Evolutionary conservation across 2,329 filamentous ascomycete genomes (phyloP).

Genomic region (Fusarium vanettenii): DNA sequence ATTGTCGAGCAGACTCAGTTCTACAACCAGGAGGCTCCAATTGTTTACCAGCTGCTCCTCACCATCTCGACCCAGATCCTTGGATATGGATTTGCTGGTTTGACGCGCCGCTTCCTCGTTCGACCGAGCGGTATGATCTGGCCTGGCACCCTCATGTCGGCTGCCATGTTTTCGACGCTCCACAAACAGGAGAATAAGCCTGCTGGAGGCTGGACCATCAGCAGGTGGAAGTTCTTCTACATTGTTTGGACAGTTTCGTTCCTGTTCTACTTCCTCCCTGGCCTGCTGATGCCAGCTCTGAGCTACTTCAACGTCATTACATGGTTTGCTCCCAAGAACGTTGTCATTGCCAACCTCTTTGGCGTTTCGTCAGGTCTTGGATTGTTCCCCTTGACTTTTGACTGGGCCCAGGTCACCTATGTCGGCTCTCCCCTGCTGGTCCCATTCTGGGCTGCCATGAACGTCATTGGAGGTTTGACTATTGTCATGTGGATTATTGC

Average conservation of each 20-base stretch:
- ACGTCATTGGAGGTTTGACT: constrained; percentile 83
- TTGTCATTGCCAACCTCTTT: constrained; percentile 88
- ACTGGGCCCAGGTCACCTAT: constrained; percentile 91
- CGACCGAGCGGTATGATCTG: constrained; percentile 91
- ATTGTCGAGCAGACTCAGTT: constrained; percentile 92
- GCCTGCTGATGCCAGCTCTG: constrained; percentile 83
- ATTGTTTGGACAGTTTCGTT: constrained; percentile 78
- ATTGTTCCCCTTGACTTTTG: constrained; percentile 86
- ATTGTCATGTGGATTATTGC: constrained; percentile 88
- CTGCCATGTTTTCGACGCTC: constrained; percentile 88
- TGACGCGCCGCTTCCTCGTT: constrained; percentile 84
- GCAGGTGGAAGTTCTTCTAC: constrained; percentile 86
- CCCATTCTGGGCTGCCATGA: constrained; percentile 88
- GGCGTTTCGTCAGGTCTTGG: constrained; percentile 87
- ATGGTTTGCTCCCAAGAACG: constrained; percentile 87
- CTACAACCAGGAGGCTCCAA: constrained; percentile 82
- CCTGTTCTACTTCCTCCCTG: constrained; percentile 86
- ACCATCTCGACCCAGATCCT: constrained; percentile 89
- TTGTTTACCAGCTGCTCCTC: constrained; percentile 83
- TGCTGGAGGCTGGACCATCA: constrained; percentile 85
- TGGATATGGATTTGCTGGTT: constrained; percentile 86
- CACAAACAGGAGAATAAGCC: constrained; percentile 87
- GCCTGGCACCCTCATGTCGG: constrained; percentile 89
- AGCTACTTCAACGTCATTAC: constrained; percentile 92
- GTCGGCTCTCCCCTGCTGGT: constrained; percentile 87